Evolutionary conservation across 2,329 filamentous ascomycete species (phyloP).

Genomic region (Cordyceps tenuipes): DNA sequence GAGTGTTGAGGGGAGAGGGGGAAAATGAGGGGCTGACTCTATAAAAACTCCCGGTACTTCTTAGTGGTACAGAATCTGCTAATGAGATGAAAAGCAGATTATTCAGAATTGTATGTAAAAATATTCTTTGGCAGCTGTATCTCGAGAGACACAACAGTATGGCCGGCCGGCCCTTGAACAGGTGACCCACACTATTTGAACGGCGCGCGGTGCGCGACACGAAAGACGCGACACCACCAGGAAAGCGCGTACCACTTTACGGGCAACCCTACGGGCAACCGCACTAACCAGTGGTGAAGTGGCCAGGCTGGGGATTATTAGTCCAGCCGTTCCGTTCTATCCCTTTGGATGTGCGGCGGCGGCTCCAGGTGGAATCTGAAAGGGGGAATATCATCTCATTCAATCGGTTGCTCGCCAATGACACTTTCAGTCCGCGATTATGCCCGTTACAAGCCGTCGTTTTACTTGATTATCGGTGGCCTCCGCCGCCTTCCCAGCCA

Average conservation of each 20-base stretch:
- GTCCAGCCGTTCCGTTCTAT: not conserved
- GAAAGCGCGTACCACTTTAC: constrained; percentile 10
- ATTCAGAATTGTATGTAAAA: not conserved
- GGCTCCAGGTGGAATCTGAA: too few relatives aligned
- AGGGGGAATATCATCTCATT: not conserved
- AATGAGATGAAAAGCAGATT: not conserved
- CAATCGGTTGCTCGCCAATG: not conserved
- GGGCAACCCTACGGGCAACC: not conserved
- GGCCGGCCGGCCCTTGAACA: not conserved
- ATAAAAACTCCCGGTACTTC: too few relatives aligned
- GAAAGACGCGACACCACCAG: constrained; percentile 7
- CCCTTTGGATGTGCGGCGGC: too few relatives aligned
- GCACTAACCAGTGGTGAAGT: not conserved
- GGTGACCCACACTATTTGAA: not conserved
- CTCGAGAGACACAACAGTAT: not conserved
- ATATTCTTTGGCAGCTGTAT: not conserved
- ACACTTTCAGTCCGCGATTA: not conserved
- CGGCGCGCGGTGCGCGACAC: not conserved
- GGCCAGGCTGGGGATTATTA: not conserved
- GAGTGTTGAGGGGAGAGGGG: not conserved
- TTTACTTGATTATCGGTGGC: not conserved
- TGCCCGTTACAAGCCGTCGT: not conserved
- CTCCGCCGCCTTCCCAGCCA: constrained; percentile 18
- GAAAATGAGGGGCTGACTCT: too few relatives aligned
- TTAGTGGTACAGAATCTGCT: not conserved